These are phyloP conservation scores for Tulasnella sp. DNA, from an alignment of 768 basidiomycete genomes.

Conservation along the genomic window DNA sequence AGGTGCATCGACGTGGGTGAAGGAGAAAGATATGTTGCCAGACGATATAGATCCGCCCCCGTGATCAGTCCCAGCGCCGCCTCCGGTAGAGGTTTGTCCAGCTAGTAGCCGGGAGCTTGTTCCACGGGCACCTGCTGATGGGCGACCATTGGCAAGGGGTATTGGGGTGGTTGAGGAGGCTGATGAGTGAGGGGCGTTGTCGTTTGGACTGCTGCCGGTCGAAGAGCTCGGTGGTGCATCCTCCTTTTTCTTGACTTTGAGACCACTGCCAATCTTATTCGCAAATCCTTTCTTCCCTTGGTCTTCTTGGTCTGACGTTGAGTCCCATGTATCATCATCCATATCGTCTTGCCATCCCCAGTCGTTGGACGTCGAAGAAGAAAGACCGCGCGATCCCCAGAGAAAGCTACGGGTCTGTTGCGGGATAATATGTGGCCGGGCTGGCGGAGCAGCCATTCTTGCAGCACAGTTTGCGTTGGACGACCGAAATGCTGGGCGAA, in stretches of 20 bases:
- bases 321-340: constrained; percentile 89
- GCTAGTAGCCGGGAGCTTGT: neutral
- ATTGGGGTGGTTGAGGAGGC: constrained; percentile 12
- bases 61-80: constrained; percentile 56
- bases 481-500: neutral
- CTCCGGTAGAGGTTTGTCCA: neutral
- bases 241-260: constrained; percentile 20
- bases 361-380: constrained; percentile 51
- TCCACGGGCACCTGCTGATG: constrained; percentile 3
- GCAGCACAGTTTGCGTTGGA: neutral
- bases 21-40: constrained; percentile 62
- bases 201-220: constrained; percentile 54
- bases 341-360: constrained; percentile 53
- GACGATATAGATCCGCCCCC: constrained; percentile 20
- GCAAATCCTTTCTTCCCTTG: constrained; percentile 34
- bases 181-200: constrained; percentile 43
- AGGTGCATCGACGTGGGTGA: constrained; percentile 73
- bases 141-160: constrained; percentile 18
- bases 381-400: constrained; percentile 73
- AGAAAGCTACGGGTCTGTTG: constrained; percentile 20
- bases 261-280: constrained; percentile 25
- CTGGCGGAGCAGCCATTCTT: constrained; percentile 32
- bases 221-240: constrained; percentile 36
- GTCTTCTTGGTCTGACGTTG: constrained; percentile 72
- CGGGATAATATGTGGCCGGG: constrained; percentile 31